A percentile compares a stretch with the other conserved stretches of the same genome.
Evolutionary conservation across 768 basidiomycete genomes (phyloP).

Genomic region (Phylloporus scabripes): DNA sequence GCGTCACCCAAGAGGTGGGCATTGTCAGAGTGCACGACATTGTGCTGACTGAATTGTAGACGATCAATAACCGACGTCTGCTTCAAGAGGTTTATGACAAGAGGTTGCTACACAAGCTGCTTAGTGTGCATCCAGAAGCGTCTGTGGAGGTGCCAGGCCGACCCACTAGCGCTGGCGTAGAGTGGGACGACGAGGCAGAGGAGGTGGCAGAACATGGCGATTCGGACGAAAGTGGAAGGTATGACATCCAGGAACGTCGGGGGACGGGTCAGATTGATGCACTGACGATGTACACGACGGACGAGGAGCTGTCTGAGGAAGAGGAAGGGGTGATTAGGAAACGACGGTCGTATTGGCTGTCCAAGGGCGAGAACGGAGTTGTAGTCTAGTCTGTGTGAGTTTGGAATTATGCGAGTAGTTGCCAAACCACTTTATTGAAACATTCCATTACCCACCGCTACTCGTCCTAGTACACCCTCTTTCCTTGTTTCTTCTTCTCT

Average conservation of each 20-base stretch:
- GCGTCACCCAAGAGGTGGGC: conserved; percentile 76
- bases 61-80: conserved; percentile 64
- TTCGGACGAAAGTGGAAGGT: conserved; percentile 54
- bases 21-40: neutral
- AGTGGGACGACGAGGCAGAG: conserved; percentile 37
- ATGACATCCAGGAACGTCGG: conserved; percentile 42
- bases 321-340: conserved; percentile 4
- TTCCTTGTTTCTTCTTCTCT: neutral
- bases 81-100: conserved; percentile 65
- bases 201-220: conserved; percentile 12
- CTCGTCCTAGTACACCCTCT: neutral
- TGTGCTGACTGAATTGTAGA: conserved; percentile 36
- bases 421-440: neutral
- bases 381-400: neutral
- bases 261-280: conserved; percentile 33
- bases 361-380: neutral
- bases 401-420: conserved; percentile 5
- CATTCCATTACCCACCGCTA: neutral
- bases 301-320: conserved; percentile 34
- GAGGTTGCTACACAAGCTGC: conserved; percentile 50
- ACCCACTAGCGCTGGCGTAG: conserved; percentile 20
- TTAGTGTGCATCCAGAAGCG: conserved; percentile 37
- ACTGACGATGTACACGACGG: conserved; percentile 46
- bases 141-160: conserved; percentile 6
- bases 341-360: no score